Percentiles rank a stretch among this genome's conserved stretches.
phyloP scores from a whole-genome alignment of 129 eudicot genomes.

The Artemisia argyi region DNA sequence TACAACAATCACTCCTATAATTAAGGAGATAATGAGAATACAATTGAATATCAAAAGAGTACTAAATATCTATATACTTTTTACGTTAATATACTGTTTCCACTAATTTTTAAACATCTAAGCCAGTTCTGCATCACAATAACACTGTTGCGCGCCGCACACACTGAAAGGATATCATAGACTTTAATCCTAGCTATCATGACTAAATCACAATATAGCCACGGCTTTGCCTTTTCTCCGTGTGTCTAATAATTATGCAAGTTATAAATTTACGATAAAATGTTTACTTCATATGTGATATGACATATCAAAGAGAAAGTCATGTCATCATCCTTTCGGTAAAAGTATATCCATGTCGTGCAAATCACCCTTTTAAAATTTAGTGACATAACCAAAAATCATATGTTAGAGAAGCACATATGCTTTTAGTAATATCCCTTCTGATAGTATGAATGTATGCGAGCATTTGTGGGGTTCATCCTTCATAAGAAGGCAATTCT shows the following conservation, averaged over 20 bases:
- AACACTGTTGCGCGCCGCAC: too few species aligned
- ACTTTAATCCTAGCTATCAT: too few species aligned
- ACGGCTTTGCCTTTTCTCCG: not conserved
- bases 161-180: too few species aligned
- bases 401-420: constrained; percentile 9
- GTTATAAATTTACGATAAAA: not conserved
- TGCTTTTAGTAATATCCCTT: not conserved
- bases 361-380: constrained; percentile 21
- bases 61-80: too few species aligned
- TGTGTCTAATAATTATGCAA: not conserved
- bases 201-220: too few species aligned
- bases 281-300: not conserved
- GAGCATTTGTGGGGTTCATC: constrained; percentile 22
- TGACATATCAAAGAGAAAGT: constrained; percentile 12
- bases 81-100: too few species aligned
- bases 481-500: constrained; percentile 13
- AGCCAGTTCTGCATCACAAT: too few species aligned
- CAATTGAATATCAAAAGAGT: too few species aligned
- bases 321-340: not conserved
- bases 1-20: too few species aligned
- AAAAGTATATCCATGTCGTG: constrained; percentile 20
- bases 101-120: too few species aligned
- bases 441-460: constrained; percentile 15
- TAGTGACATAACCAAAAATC: constrained; percentile 25
- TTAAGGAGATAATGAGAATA: too few species aligned